A percentile compares a stretch with the other conserved stretches of the same genome.
Conservation (phyloP, 139 green algal species). For the Coelastrella sp. region DNA sequence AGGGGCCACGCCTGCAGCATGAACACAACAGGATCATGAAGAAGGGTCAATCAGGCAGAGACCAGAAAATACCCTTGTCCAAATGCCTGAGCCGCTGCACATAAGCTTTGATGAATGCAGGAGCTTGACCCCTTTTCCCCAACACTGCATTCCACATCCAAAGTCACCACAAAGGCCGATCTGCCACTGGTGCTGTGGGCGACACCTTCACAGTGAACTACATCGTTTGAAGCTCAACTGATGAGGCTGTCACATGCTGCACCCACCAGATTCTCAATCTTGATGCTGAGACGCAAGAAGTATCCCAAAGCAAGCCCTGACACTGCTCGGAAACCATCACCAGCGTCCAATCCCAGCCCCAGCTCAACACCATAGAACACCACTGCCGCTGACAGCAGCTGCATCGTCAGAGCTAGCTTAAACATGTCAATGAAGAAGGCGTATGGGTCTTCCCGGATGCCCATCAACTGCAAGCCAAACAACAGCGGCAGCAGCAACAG, state of each 20-base stretch:
- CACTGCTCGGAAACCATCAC: constrained; percentile 21
- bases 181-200: neutral
- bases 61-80: too few species aligned
- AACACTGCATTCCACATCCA: too few species aligned
- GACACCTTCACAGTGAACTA: neutral
- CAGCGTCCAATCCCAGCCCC: constrained; percentile 23
- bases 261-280: constrained; percentile 38
- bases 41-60: too few species aligned
- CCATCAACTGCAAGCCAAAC: constrained; percentile 24
- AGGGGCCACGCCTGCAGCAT: constrained; percentile 37
- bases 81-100: neutral
- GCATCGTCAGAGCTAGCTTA: constrained; percentile 14
- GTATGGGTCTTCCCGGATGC: constrained; percentile 42
- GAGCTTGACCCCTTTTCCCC: neutral
- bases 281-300: constrained; percentile 19
- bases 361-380: constrained; percentile 37
- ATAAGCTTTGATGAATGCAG: neutral
- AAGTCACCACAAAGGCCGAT: neutral
- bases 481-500: neutral
- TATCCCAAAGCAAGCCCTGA: constrained; percentile 23
- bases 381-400: constrained; percentile 17
- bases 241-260: neutral
- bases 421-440: constrained; percentile 47
- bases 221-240: too few species aligned
- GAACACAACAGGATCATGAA: neutral